Base-by-base conservation (phyloP, 179 eudicot species). In the Monotropa hypopitys region DNA sequence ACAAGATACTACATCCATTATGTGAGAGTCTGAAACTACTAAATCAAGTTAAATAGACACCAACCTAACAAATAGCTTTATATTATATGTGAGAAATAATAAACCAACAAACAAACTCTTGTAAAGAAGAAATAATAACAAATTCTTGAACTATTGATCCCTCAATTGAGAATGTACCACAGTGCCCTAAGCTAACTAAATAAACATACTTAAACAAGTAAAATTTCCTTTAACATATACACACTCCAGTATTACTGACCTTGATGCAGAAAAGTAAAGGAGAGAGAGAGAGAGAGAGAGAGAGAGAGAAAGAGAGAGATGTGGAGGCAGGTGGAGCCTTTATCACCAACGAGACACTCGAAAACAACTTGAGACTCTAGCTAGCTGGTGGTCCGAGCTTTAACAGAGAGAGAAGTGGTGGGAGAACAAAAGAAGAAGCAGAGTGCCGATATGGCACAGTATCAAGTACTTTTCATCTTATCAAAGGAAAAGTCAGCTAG, bases 401-500 rank as follows among this genome's bases (percentile, higher is more conserved):
- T 56, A 12, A 12, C 50, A 72, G 26, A 50, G 46, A 57, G n/a
- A 57, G 10, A 28, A 35, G 59, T 38, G 69, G 70, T 38, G 33
- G 69, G 21, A 45, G 45, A 70, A 10, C 28, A 42, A 72, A 30
- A 59, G 28, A 11, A 12, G 7, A 65, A 43, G 13, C 2, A 13
- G 57, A 26, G 67, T 16, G 69, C 20, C 7, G 53, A 62, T 15
- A 51, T 56, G 77, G 72, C 70, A 32, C 50, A 72, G 66, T 79
- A 73, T 72, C 76, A 63, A 79, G 33, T 63, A 73, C 65, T 67
- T 73, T 72, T 73, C 73, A 73, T 35, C 62, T 73, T 53, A 73
- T 40, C 76, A 81, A 67, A 68, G n/a, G 63, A 54, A 51, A 74
- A 42, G 38, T 32, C 69, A 42, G 9, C 40, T 6, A 56, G 38